A percentile compares a stretch with the other conserved stretches of the same genome.
phyloP scores from a whole-genome alignment of 768 basidiomycete species.

The Exsudoporus frostii region DNA sequence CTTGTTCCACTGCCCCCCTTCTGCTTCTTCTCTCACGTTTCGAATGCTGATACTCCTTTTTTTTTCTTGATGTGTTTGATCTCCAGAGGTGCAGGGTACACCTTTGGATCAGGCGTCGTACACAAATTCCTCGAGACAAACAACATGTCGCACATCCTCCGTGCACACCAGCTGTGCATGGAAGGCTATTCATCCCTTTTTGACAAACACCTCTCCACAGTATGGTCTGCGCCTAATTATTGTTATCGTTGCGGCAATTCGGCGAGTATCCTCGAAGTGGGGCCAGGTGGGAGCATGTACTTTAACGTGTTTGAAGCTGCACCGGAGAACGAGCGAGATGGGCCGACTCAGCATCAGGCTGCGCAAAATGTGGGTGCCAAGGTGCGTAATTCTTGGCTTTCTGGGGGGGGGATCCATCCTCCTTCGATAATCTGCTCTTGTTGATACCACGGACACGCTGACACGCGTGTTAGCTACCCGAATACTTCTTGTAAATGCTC shows the following conservation, averaged over 20 bases:
- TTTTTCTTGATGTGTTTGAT: neutral
- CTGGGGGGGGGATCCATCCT: neutral
- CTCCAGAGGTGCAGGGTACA: constrained; percentile 96
- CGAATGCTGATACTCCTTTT: constrained; percentile 4
- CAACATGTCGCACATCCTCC: constrained; percentile 94
- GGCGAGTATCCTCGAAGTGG: constrained; percentile 94
- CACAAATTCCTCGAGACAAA: constrained; percentile 97
- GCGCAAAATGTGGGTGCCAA: constrained; percentile 69
- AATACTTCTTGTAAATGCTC: constrained; percentile 63
- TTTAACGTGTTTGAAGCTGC: constrained; percentile 99
- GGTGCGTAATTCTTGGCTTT: constrained; percentile 38
- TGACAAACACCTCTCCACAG: constrained; percentile 91
- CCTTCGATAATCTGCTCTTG: neutral
- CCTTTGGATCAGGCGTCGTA: constrained; percentile 96
- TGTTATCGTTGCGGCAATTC: constrained; percentile 98
- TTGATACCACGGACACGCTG: neutral
- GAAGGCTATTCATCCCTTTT: constrained; percentile 98
- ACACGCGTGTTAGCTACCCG: constrained; percentile 55
- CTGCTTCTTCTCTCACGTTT: constrained; percentile 8
- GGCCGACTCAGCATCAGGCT: constrained; percentile 76
- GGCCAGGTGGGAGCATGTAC: constrained; percentile 81
- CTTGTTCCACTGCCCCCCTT: constrained; percentile 9
- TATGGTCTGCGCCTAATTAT: constrained; percentile 99
- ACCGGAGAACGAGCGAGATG: constrained; percentile 95
- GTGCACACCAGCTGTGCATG: constrained; percentile 99